These are phyloP conservation scores for Nakazawaea siamensis DNA, from an alignment of 805 yeast species.

Conservation along the genomic window DNA sequence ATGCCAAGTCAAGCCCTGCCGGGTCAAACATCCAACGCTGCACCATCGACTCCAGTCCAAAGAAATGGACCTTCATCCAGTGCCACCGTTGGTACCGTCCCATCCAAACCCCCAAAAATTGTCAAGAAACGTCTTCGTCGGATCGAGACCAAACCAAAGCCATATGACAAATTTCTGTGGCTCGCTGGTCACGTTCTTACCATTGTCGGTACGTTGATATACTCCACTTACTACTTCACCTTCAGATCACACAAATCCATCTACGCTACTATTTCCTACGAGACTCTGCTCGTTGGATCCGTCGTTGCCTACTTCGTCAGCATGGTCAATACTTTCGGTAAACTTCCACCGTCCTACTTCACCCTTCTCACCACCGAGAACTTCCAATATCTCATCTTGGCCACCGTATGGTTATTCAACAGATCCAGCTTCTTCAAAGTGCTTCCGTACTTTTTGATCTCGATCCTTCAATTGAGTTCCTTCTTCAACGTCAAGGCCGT, in stretches of 20 bases:
- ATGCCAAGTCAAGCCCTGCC: too few species aligned
- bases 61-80: too few species aligned
- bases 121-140: constrained; percentile 26
- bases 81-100: too few species aligned
- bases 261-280: constrained; percentile 44
- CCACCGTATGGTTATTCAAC: constrained; percentile 52
- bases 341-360: constrained; percentile 51
- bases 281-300: constrained; percentile 50
- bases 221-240: constrained; percentile 25
- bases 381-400: constrained; percentile 58
- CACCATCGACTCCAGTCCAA: too few species aligned
- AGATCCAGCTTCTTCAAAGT: constrained; percentile 60
- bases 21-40: too few species aligned
- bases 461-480: constrained; percentile 47
- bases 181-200: constrained; percentile 44
- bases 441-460: constrained; percentile 48
- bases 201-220: constrained; percentile 32
- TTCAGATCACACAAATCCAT: constrained; percentile 28
- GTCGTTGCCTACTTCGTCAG: constrained; percentile 43
- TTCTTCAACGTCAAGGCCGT: constrained; percentile 32
- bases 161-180: constrained; percentile 44
- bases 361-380: constrained; percentile 66
- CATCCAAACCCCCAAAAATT: constrained; percentile 11
- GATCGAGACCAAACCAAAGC: constrained; percentile 23
- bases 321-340: constrained; percentile 50